phyloP scores from a whole-genome alignment of 2,329 filamentous ascomycete species.

The Plectosphaerella cucumerina region DNA sequence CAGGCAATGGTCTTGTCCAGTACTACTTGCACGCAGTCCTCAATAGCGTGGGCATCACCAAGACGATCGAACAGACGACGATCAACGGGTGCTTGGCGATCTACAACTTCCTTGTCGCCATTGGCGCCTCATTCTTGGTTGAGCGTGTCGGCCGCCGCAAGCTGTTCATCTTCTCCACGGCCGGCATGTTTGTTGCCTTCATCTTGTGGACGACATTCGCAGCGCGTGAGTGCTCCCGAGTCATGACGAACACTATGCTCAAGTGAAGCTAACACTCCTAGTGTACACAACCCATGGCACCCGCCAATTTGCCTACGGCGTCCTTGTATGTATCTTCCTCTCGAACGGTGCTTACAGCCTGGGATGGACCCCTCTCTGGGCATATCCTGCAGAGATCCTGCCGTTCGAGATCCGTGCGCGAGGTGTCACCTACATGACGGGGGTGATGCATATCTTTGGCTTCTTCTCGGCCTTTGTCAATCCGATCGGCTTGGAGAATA shows the following conservation, averaged over 20 bases:
- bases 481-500: slow-evolving; percentile 27
- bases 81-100: slow-evolving; percentile 13
- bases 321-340: slow-evolving; percentile 28
- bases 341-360: slow-evolving; percentile 27
- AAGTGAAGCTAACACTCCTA: not conserved
- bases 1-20: slow-evolving; percentile 18
- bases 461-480: slow-evolving; percentile 40
- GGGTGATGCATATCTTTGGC: slow-evolving; percentile 15
- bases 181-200: slow-evolving; percentile 16
- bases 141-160: slow-evolving; percentile 36
- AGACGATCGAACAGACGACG: slow-evolving; percentile 25
- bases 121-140: slow-evolving; percentile 43
- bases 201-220: slow-evolving; percentile 11
- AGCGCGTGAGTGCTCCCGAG: not conserved
- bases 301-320: slow-evolving; percentile 3
- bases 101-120: slow-evolving; percentile 27
- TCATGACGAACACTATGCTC: not conserved
- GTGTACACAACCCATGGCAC: not conserved
- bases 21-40: slow-evolving; percentile 33
- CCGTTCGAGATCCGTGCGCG: slow-evolving; percentile 30
- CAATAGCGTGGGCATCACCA: slow-evolving; percentile 28
- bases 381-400: slow-evolving; percentile 40
- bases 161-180: slow-evolving; percentile 49
- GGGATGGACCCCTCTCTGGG: slow-evolving; percentile 34
- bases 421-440: slow-evolving; percentile 21